These are phyloP conservation scores for Eruca vesicaria DNA, from an alignment of 441 rosid species.

Conservation along the genomic window DNA sequence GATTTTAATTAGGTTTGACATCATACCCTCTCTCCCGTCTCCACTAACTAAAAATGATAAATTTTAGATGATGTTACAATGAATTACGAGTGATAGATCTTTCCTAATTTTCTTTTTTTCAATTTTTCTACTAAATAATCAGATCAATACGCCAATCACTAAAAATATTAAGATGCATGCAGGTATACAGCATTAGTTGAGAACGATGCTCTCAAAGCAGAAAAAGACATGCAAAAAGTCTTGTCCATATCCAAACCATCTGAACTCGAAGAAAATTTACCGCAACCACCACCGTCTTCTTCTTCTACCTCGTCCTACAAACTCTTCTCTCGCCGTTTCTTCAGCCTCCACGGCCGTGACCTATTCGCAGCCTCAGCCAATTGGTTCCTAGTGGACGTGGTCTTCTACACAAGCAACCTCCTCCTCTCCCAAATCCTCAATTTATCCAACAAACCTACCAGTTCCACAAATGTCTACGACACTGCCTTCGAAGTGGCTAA, in stretches of 20 bases:
- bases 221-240: not conserved
- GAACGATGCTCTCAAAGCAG: not conserved
- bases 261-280: not conserved
- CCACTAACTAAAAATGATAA: not conserved
- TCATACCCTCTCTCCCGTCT: not conserved
- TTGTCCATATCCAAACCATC: not conserved
- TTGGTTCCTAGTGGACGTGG: constrained; percentile 70
- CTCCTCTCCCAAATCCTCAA: constrained; percentile 52
- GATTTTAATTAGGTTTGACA: not conserved
- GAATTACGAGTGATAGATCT: not conserved
- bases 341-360: constrained; percentile 59
- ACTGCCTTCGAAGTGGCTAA: not conserved
- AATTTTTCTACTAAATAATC: not conserved
- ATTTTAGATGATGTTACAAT: not conserved
- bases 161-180: not conserved
- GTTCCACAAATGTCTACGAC: not conserved
- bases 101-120: not conserved
- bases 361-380: constrained; percentile 39
- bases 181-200: not conserved
- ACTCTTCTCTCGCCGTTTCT: constrained; percentile 54
- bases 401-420: constrained; percentile 57
- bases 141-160: not conserved
- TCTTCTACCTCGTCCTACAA: constrained; percentile 33
- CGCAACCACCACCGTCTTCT: constrained; percentile 12
- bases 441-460: not conserved